Evolutionary conservation across 2,329 filamentous ascomycete genomes (phyloP).

Genomic region (Aspergillus japonicus): DNA sequence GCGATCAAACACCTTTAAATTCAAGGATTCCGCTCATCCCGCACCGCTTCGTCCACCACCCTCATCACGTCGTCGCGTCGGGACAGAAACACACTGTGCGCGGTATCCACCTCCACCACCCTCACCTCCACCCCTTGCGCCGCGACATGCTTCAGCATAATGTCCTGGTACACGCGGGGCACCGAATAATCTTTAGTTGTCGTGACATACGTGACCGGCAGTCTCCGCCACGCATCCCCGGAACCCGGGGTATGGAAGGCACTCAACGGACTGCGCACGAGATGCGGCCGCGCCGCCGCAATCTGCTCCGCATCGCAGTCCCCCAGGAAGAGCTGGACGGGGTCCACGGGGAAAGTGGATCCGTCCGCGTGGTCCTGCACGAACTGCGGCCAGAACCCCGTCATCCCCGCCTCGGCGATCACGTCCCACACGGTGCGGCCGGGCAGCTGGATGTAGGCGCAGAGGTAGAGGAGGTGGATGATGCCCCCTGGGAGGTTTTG

Average conservation of each 20-base stretch:
- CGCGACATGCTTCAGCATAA: slow-evolving; percentile 14
- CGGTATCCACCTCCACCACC: slow-evolving; percentile 15
- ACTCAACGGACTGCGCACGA: slow-evolving; percentile 6
- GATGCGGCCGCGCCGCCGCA: neutral
- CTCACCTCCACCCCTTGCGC: slow-evolving; percentile 9
- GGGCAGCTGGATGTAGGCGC: slow-evolving; percentile 19
- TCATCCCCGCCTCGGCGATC: slow-evolving; percentile 9
- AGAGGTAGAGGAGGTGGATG: slow-evolving; percentile 23
- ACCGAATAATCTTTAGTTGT: slow-evolving; percentile 16
- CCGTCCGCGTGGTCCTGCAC: neutral
- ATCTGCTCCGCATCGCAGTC: neutral
- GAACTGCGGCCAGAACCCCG: slow-evolving; percentile 10
- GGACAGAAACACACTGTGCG: slow-evolving; percentile 19
- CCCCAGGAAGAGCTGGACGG: neutral
- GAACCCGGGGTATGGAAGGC: neutral
- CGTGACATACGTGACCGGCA: slow-evolving; percentile 17
- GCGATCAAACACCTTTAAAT: neutral
- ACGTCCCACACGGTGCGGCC: slow-evolving; percentile 10
- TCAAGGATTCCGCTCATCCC: slow-evolving; percentile 14
- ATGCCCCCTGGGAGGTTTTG: slow-evolving; percentile 16
- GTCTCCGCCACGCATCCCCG: slow-evolving; percentile 12
- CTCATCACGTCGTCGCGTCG: slow-evolving; percentile 15
- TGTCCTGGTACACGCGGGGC: slow-evolving; percentile 13
- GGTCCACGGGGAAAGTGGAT: slow-evolving; percentile 2
- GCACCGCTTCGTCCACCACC: slow-evolving; percentile 11